A percentile compares a stretch with the other conserved stretches of the same genome.
These are phyloP conservation scores for Venturia oleaginea DNA, from an alignment of 2,329 filamentous ascomycete genomes.

Conservation along the genomic window DNA sequence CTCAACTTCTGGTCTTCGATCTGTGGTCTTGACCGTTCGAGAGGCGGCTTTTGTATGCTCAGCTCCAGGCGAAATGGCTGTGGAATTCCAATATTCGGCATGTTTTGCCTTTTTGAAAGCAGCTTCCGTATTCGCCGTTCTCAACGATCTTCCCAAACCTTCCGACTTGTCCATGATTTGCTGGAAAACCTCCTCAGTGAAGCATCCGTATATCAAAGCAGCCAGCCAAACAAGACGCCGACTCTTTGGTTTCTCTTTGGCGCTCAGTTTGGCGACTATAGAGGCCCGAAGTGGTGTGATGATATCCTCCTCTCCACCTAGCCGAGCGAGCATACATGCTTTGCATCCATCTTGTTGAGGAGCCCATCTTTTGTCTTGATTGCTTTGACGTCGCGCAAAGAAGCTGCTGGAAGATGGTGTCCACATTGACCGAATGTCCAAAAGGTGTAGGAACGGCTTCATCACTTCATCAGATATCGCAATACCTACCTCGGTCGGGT, in stretches of 20 bases:
- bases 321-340: slow-evolving; percentile 10
- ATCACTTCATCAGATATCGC: neutral
- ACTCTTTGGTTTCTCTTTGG: neutral
- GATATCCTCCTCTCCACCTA: slow-evolving; percentile 10
- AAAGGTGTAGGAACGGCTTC: neutral
- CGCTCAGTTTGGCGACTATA: neutral
- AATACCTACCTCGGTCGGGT: neutral
- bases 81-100: neutral
- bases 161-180: neutral
- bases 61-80: neutral
- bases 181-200: neutral
- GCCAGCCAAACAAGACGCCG: slow-evolving; percentile 4
- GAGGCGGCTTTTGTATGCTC: neutral
- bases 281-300: slow-evolving; percentile 4
- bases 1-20: neutral
- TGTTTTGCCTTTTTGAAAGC: neutral
- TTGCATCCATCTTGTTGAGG: slow-evolving; percentile 10
- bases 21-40: neutral
- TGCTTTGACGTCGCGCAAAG: neutral
- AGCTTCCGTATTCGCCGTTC: neutral
- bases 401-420: neutral
- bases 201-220: slow-evolving; percentile 3
- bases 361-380: slow-evolving; percentile 3
- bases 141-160: neutral
- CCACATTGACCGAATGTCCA: slow-evolving; percentile 9